Conservation (phyloP, 345 rosid genomes). For the Acer yangbiense region DNA sequence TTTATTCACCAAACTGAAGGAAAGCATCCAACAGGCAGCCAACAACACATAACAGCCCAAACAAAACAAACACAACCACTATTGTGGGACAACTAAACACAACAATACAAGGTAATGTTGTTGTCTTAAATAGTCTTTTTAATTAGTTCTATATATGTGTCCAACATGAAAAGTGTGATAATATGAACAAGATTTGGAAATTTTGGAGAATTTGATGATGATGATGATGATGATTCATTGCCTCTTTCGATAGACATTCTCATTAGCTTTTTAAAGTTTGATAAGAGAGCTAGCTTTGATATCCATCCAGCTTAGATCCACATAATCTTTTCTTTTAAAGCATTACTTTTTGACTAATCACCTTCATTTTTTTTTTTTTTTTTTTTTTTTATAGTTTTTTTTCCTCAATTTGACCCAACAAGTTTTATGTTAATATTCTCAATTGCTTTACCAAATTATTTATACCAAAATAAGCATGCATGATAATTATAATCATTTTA, state of each 20-base stretch:
- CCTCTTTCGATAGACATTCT: slow-evolving; percentile 28
- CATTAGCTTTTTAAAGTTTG: slow-evolving; percentile 19
- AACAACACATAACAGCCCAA: no score
- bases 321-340: slow-evolving; percentile 30
- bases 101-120: neutral
- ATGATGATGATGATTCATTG: slow-evolving; percentile 11
- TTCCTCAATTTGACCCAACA: neutral
- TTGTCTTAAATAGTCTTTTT: neutral
- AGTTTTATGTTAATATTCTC: neutral
- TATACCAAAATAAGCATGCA: neutral
- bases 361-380: neutral
- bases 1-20: no score
- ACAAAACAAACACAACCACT: no score
- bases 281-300: slow-evolving; percentile 15
- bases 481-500: neutral
- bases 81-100: no score
- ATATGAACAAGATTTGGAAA: slow-evolving; percentile 23
- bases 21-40: no score
- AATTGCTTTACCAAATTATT: neutral
- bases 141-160: neutral
- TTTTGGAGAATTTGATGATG: slow-evolving; percentile 8
- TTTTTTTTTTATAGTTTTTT: neutral
- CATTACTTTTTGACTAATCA: slow-evolving; percentile 32
- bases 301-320: slow-evolving; percentile 34
- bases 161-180: neutral